Evolutionary conservation across 1,284 basidiomycete genomes (phyloP), one percentile per base, ranked within the genome.

Genomic region (Trichosporon sp.): DNA sequence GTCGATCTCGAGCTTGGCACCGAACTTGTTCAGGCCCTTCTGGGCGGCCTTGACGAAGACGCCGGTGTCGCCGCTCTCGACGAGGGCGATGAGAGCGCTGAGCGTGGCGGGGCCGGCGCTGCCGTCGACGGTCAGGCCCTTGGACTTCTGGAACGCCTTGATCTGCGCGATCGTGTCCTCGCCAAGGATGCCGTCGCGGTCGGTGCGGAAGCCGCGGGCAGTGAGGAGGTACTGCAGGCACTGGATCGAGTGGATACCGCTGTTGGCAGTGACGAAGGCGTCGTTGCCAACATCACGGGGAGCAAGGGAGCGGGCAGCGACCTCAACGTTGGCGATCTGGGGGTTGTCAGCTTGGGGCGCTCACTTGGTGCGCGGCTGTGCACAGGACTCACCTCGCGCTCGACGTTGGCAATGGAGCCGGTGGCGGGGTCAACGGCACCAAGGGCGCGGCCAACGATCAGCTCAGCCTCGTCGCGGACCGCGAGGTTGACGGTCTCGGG

Each of bases 21-120:
- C 56, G 31, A 60, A 60, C 56, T 60, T 60, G 31, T 60, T 60
- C 29, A 60, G 56, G 5, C 56, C 56, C 56, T 60, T 31, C 56
- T 60, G 56, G 15, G 56, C 56, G 2, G 56, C 56, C 27, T 60
- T 60, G 29, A 15, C 56, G 56, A 8, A 60, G 21, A 31, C 27
- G 29, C 56, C 29, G 12, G 27, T 60, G 15, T 60, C 56, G 29
- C 56, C 56, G 18, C 29, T 32, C 56, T 60, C 29, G 7, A 60
- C 56, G 27, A 60, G 56, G 9, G 21, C 23, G 56, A 60, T 60
- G 15, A 60, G 56, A 3, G 56, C 56, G 56, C 56, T 60, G 21
- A 60, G 56, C 15, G 56, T 60, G 27, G 12, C 56, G 6, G 56
- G 56, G 15, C 56, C 56, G 9, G 56, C 56, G 13, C 9, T 18